These are phyloP conservation scores for Neurospora sp. DNA, from an alignment of 495 filamentous ascomycete genomes.

Conservation along the genomic window DNA sequence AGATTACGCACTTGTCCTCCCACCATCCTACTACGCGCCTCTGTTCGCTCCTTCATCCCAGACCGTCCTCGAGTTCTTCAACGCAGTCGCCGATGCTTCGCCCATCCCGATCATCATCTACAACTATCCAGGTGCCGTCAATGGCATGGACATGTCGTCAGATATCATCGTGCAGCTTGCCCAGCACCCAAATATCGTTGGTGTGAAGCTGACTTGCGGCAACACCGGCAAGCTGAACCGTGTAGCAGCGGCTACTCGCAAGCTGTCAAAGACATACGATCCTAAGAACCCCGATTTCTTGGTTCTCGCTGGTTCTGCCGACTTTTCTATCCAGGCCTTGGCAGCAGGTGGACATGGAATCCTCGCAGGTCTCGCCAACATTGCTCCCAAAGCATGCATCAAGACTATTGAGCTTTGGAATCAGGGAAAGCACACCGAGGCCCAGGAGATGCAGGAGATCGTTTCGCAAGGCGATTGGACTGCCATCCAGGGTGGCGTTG, in stretches of 20 bases:
- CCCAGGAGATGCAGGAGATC: slow-evolving; percentile 66
- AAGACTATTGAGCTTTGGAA: slow-evolving; percentile 62
- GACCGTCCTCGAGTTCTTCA: slow-evolving; percentile 68
- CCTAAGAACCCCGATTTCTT: slow-evolving; percentile 50
- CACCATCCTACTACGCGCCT: slow-evolving; percentile 75
- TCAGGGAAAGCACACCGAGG: slow-evolving; percentile 58
- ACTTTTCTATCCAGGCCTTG: slow-evolving; percentile 80
- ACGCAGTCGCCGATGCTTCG: slow-evolving; percentile 64
- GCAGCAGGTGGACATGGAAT: slow-evolving; percentile 78
- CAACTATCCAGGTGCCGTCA: slow-evolving; percentile 79
- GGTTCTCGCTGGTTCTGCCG: slow-evolving; percentile 78
- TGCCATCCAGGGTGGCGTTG: slow-evolving; percentile 75
- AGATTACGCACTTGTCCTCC: slow-evolving; percentile 81
- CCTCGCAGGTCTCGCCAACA: slow-evolving; percentile 76
- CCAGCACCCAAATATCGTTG: slow-evolving; percentile 76
- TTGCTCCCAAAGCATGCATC: slow-evolving; percentile 69
- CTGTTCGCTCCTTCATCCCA: slow-evolving; percentile 48
- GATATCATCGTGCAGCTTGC: slow-evolving; percentile 68
- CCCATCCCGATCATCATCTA: slow-evolving; percentile 88
- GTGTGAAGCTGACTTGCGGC: slow-evolving; percentile 86
- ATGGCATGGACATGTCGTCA: slow-evolving; percentile 73
- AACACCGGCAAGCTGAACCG: slow-evolving; percentile 88
- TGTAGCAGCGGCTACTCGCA: slow-evolving; percentile 67
- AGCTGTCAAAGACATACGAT: slow-evolving; percentile 61
- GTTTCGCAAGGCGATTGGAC: slow-evolving; percentile 81